phyloP scores from a whole-genome alignment of 2,329 filamentous ascomycete species.

The Epicoccum sorghinum region DNA sequence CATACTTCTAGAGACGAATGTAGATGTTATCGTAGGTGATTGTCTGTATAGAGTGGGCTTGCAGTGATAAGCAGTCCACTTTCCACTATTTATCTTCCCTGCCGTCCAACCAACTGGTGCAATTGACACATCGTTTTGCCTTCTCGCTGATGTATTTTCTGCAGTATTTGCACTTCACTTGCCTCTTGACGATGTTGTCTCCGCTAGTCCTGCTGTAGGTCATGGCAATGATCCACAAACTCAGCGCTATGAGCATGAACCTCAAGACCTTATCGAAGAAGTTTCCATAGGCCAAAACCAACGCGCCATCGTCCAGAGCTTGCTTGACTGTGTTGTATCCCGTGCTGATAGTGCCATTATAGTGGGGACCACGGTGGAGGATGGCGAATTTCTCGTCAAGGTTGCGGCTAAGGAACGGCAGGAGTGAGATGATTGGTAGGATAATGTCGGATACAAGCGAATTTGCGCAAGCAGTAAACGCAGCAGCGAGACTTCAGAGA shows the following conservation, averaged over 20 bases:
- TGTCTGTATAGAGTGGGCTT: too few species aligned
- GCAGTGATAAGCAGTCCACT: background rate
- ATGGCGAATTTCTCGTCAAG: conserved; percentile 77
- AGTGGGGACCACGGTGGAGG: conserved; percentile 62
- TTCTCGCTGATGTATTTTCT: conserved; percentile 67
- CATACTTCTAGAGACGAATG: too few species aligned
- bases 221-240: conserved; percentile 68
- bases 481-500: conserved; percentile 64
- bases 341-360: conserved; percentile 45
- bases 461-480: conserved; percentile 74
- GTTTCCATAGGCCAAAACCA: conserved; percentile 74
- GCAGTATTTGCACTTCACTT: conserved; percentile 72
- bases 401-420: conserved; percentile 73
- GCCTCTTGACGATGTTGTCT: conserved; percentile 74
- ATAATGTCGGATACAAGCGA: conserved; percentile 74
- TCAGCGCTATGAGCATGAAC: conserved; percentile 69
- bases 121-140: conserved; percentile 64
- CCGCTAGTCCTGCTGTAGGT: conserved; percentile 66
- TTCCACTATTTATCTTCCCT: conserved; percentile 51
- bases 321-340: conserved; percentile 75
- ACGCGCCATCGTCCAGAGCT: conserved; percentile 72
- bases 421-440: conserved; percentile 70
- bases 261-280: conserved; percentile 70
- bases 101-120: conserved; percentile 64
- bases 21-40: too few species aligned